Percentiles rank a stretch among this genome's conserved stretches.
These are phyloP conservation scores for Blastobotrys capitulatus DNA, from an alignment of 1,139 yeast species.

Conservation along the genomic window DNA sequence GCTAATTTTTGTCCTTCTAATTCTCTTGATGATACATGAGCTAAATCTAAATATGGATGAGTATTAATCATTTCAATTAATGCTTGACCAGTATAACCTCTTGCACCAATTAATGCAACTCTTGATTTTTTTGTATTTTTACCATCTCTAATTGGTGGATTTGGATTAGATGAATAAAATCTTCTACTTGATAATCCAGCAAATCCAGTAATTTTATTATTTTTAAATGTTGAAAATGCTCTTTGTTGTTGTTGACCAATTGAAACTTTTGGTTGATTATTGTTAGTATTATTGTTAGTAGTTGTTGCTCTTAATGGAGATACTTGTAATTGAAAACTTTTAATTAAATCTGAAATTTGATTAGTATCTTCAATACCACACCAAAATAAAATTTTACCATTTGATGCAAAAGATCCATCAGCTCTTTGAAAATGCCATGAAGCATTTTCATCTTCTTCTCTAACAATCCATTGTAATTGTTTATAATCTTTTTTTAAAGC, in stretches of 20 bases:
- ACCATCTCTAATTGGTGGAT: constrained; percentile 64
- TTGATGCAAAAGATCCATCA: constrained; percentile 87
- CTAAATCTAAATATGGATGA: constrained; percentile 81
- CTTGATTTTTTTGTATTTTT: constrained; percentile 54
- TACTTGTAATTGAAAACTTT: constrained; percentile 41
- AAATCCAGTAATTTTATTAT: constrained; percentile 4
- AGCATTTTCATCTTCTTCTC: constrained; percentile 85
- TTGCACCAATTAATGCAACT: constrained; percentile 94
- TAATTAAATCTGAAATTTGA: constrained; percentile 60
- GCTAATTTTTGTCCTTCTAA: constrained; percentile 77
- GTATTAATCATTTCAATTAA: constrained; percentile 77
- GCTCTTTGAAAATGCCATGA: constrained; percentile 91
- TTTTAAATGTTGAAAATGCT: constrained; percentile 32
- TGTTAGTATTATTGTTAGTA: no score
- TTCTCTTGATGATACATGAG: constrained; percentile 95
- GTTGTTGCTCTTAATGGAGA: constrained; percentile 19
- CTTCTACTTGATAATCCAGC: constrained; percentile 11
- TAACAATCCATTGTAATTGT: constrained; percentile 79
- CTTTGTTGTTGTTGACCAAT: constrained; percentile 20
- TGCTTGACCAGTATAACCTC: constrained; percentile 97
- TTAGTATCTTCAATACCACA: constrained; percentile 71
- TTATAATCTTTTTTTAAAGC: constrained; percentile 71
- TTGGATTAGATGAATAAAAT: constrained; percentile 45
- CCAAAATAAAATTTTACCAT: constrained; percentile 92
- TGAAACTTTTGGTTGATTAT: constrained; percentile 22